Percentiles rank a stretch among this genome's conserved stretches.
Evolutionary conservation across 805 yeast species (phyloP).

Genomic region (Candida parachauliodes): DNA sequence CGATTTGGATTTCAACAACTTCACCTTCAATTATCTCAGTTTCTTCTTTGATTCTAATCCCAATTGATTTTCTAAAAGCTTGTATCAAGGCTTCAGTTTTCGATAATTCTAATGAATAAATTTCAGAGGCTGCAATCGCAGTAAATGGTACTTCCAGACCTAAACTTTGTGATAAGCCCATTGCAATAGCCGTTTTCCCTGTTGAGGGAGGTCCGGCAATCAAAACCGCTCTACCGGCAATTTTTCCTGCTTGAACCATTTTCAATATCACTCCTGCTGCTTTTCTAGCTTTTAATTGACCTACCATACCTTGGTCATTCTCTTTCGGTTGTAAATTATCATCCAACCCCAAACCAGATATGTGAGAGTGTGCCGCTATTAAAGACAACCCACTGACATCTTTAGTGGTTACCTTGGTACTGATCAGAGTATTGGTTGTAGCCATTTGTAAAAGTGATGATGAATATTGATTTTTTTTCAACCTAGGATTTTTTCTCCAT

Average conservation of each 20-base stretch:
- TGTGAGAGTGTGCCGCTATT: constrained; percentile 97
- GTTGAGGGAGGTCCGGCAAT: constrained; percentile 99
- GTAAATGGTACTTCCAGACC: constrained; percentile 89
- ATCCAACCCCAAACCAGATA: constrained; percentile 94
- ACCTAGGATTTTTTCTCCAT: not conserved
- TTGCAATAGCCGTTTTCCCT: constrained; percentile 97
- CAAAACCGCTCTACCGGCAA: constrained; percentile 94
- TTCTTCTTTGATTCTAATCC: constrained; percentile 92
- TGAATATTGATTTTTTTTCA: not conserved
- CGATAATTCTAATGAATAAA: constrained; percentile 84
- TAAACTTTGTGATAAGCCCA: constrained; percentile 78
- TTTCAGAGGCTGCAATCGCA: constrained; percentile 90
- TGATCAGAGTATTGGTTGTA: constrained; percentile 18
- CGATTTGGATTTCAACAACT: constrained; percentile 94
- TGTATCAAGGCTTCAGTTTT: constrained; percentile 97
- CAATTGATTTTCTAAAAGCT: constrained; percentile 93
- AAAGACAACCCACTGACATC: constrained; percentile 54
- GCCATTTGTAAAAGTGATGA: not conserved
- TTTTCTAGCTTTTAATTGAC: constrained; percentile 89
- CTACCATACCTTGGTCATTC: constrained; percentile 91
- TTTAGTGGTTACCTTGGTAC: constrained; percentile 30
- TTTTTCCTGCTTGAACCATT: constrained; percentile 89
- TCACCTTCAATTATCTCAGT: constrained; percentile 98
- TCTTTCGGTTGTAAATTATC: constrained; percentile 82
- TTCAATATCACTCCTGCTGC: constrained; percentile 94